Conservation (phyloP, 345 rosid species). For the Brassica incana region DNA sequence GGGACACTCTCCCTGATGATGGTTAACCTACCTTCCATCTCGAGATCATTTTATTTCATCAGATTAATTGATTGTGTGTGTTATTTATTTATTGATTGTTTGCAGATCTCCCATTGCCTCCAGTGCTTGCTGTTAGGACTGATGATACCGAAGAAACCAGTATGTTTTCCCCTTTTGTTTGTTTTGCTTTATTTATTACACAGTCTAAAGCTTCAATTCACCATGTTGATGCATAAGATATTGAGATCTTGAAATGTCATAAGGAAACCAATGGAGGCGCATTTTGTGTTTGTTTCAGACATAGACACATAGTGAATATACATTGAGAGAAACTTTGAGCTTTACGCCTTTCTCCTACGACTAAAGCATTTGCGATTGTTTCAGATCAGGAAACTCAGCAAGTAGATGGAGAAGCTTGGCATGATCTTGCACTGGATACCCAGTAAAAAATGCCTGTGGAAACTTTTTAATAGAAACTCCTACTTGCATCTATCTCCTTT, state of each 20-base stretch:
- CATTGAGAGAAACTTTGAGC: neutral
- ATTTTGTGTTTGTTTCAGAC: neutral
- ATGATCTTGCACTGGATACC: conserved; percentile 75
- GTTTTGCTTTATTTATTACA: neutral
- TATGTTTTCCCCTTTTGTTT: conserved; percentile 39
- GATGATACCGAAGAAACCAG: conserved; percentile 93
- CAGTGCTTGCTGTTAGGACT: conserved; percentile 62
- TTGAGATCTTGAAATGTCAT: neutral
- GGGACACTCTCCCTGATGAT: conserved; percentile 87
- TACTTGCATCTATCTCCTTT: neutral
- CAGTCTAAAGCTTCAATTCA: neutral
- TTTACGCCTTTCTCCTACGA: neutral
- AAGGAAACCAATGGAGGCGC: neutral
- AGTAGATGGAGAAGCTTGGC: conserved; percentile 72
- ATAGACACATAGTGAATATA: conserved; percentile 1
- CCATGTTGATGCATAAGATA: neutral
- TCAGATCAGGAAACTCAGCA: conserved; percentile 79
- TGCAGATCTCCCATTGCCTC: conserved; percentile 86
- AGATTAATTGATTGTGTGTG: neutral
- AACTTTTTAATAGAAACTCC: neutral
- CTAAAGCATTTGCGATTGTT: conserved; percentile 19
- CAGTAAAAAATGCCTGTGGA: conserved; percentile 38
- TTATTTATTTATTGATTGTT: conserved; percentile 3
- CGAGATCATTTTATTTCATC: neutral
- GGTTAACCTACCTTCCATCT: conserved; percentile 47